Evolutionary conservation across 2,329 filamentous ascomycete genomes (phyloP), one percentile per base, ranked within the genome.

Genomic region (Sclerotinia sclerotiorum): DNA sequence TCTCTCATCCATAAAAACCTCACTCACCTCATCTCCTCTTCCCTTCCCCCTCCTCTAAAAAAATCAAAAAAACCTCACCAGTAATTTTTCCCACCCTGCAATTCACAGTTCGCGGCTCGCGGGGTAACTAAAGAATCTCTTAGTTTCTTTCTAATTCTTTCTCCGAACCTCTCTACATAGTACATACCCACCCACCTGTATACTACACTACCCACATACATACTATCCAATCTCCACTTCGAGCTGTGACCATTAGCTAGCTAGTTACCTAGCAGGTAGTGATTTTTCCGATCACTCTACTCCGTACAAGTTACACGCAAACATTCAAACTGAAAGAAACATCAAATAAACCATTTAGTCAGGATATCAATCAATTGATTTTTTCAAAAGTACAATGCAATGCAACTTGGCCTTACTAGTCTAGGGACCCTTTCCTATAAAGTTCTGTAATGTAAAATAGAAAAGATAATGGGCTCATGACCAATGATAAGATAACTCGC

Each of bases 381-480:
- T 62, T 60, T 72, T 72, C 67, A 62, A 67, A 64, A 42, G 39
- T 42, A 42, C 39, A 42, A 58, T 74, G 74, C 70, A 76, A 76
- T 73, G 74, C 71, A 74, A 72, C 69, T 71, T 68, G 70, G 66
- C 68, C 68, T 70, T 70, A 42, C 39, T 42, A 72, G 70, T 75
- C 74, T 75, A 74, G 71, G 69, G 68, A 73, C 67, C 72, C 67
- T 39, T 69, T 69, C 70, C 66, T 62, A 70, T 69, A 69, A 64
- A 72, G 67, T 74, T 72, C 72, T 75, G 69, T 72, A 69, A 75
- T 76, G 73, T 74, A 73, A 74, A 75, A 72, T 70, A 72, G 74
- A 75, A 73, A 24, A 72, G 70, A 73, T 74, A 74, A 72, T 51
- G 68, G 68, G 68, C 64, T 68, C 27, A n/a, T 55, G 15, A 46